Evolutionary conservation across 163 green algal species (phyloP).

Genomic region (Scenedesmus sp.): DNA sequence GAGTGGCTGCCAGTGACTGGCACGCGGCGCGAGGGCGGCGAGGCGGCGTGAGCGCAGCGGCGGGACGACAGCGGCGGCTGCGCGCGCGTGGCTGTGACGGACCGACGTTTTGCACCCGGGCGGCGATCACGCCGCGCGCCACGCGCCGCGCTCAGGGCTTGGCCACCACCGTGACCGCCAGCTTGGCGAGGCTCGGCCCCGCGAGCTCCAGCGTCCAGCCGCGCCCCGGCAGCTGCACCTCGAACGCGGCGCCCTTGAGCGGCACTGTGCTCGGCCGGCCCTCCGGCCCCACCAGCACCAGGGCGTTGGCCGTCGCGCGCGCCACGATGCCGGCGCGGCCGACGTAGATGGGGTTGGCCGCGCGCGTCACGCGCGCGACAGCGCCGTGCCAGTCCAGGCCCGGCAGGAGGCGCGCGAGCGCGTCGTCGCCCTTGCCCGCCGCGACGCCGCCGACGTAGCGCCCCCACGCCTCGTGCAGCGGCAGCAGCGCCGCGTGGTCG

Average conservation of each 20-base stretch:
- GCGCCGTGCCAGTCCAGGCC: constrained; percentile 36
- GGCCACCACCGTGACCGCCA: background rate
- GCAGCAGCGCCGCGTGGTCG: constrained; percentile 5
- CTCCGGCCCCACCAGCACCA: constrained; percentile 12
- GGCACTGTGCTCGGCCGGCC: constrained; percentile 6
- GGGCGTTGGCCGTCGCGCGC: constrained; percentile 1
- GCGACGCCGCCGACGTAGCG: constrained; percentile 6
- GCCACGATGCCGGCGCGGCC: constrained; percentile 17
- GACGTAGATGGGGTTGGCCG: background rate
- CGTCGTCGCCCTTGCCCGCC: background rate
- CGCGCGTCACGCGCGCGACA: background rate
- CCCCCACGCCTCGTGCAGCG: constrained; percentile 29
- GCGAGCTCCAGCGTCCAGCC: background rate
- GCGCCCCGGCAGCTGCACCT: constrained; percentile 8
- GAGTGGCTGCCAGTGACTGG: background rate
- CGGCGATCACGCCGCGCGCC: too few relatives aligned
- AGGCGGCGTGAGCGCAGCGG: too few relatives aligned
- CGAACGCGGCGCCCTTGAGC: constrained; percentile 3
- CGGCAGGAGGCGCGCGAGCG: constrained; percentile 4
- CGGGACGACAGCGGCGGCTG: too few relatives aligned
- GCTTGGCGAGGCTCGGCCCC: constrained; percentile 4
- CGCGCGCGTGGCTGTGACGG: too few relatives aligned
- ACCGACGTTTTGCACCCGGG: too few relatives aligned
- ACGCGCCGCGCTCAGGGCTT: too few relatives aligned
- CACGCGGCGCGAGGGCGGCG: too few relatives aligned